phyloP scores from a whole-genome alignment of 768 basidiomycete species.

The Tulasnella sp. region DNA sequence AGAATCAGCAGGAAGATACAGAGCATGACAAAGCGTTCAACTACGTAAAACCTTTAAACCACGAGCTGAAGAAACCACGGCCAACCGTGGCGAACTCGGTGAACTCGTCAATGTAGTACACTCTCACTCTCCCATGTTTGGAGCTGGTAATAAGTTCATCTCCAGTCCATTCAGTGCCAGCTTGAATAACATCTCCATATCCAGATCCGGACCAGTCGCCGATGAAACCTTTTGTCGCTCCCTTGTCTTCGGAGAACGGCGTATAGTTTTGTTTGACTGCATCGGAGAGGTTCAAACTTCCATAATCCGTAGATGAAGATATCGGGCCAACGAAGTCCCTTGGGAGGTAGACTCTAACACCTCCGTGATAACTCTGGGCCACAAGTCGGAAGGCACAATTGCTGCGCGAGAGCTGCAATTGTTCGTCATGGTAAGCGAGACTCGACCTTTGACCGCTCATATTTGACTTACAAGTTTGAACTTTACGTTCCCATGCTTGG shows the following conservation, averaged over 20 bases:
- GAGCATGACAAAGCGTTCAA: too few relatives aligned
- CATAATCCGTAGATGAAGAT: background rate
- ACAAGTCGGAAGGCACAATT: background rate
- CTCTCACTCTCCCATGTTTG: background rate
- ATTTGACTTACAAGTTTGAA: too few relatives aligned
- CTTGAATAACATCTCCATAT: background rate
- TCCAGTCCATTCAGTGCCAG: background rate
- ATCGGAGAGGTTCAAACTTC: background rate
- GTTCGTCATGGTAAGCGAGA: background rate
- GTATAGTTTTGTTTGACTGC: background rate
- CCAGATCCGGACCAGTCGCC: background rate
- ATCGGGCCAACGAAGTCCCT: background rate
- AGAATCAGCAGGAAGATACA: too few relatives aligned
- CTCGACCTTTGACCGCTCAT: too few relatives aligned
- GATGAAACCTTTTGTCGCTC: background rate
- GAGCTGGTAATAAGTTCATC: background rate
- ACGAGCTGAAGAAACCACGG: background rate
- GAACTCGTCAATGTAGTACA: background rate
- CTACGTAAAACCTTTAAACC: background rate
- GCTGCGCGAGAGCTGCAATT: background rate
- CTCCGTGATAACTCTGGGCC: background rate
- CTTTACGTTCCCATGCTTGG: background rate
- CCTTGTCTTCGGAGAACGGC: background rate
- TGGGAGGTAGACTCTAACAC: background rate
- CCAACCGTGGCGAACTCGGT: background rate